Conservation (phyloP, 371 early-diverging fungal genomes). For the Mucor indicus region DNA sequence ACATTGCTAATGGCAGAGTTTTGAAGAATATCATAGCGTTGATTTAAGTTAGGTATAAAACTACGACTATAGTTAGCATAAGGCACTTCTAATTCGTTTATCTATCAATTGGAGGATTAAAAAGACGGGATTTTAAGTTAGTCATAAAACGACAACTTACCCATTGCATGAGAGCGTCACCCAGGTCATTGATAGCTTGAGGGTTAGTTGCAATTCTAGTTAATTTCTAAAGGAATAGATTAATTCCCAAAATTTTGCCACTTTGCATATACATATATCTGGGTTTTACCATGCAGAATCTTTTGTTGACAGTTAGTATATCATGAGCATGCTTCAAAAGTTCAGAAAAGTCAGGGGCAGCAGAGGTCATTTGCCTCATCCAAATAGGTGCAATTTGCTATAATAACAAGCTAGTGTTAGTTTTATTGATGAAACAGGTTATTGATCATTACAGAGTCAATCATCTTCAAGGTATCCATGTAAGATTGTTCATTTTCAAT, state of each 20-base stretch:
- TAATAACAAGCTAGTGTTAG: background rate
- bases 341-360: slow-evolving; percentile 49
- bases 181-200: slow-evolving; percentile 33
- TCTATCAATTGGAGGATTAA: slow-evolving; percentile 14
- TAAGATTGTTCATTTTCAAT: slow-evolving; percentile 49
- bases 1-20: slow-evolving; percentile 27
- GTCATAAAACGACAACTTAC: slow-evolving; percentile 14
- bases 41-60: slow-evolving; percentile 34
- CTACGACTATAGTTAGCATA: slow-evolving; percentile 45
- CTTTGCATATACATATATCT: too few species aligned
- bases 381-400: slow-evolving; percentile 54
- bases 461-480: slow-evolving; percentile 39
- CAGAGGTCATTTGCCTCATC: slow-evolving; percentile 44
- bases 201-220: slow-evolving; percentile 29
- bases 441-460: slow-evolving; percentile 39
- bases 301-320: slow-evolving; percentile 42
- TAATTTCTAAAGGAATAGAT: slow-evolving; percentile 21
- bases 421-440: background rate
- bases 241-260: background rate
- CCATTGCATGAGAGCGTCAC: slow-evolving; percentile 48
- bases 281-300: slow-evolving; percentile 42
- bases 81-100: slow-evolving; percentile 51
- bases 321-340: slow-evolving; percentile 37
- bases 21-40: slow-evolving; percentile 32
- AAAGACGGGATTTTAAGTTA: background rate